Evolutionary conservation across 345 rosid species (phyloP).

Genomic region (Erodium maritimum): DNA sequence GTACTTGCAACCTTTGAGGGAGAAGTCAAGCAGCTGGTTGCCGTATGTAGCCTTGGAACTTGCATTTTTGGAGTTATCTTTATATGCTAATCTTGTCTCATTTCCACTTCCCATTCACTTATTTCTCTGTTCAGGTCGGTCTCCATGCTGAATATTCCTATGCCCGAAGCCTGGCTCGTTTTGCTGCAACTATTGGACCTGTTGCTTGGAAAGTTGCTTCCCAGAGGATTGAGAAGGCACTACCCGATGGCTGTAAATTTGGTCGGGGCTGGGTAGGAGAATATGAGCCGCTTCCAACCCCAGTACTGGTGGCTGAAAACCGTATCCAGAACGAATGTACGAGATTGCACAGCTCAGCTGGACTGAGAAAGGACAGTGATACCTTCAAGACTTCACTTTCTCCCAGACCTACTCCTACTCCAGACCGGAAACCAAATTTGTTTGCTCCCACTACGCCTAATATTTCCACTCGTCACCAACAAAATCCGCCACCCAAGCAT

Average conservation of each 20-base stretch:
- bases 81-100: constrained; percentile 4
- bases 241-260: constrained; percentile 57
- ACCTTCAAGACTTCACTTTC: constrained; percentile 24
- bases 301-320: constrained; percentile 51
- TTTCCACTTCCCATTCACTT: not conserved
- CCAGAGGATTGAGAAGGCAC: constrained; percentile 56
- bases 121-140: constrained; percentile 46
- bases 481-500: constrained; percentile 24
- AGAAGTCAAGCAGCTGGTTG: constrained; percentile 69
- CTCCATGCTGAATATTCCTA: constrained; percentile 76
- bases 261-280: constrained; percentile 93
- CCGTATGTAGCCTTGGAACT: constrained; percentile 39
- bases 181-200: constrained; percentile 79
- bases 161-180: constrained; percentile 77
- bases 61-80: not conserved
- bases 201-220: constrained; percentile 78
- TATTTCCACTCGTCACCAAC: constrained; percentile 24
- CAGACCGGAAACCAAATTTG: constrained; percentile 28
- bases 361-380: constrained; percentile 18
- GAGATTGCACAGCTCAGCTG: constrained; percentile 23
- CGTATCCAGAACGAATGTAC: constrained; percentile 29
- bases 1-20: constrained; percentile 71
- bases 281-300: constrained; percentile 76
- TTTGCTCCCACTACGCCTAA: constrained; percentile 21
- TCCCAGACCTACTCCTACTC: constrained; percentile 18